Base-by-base conservation (phyloP, 441 rosid genomes). In the Metrosideros polymorpha region DNA sequence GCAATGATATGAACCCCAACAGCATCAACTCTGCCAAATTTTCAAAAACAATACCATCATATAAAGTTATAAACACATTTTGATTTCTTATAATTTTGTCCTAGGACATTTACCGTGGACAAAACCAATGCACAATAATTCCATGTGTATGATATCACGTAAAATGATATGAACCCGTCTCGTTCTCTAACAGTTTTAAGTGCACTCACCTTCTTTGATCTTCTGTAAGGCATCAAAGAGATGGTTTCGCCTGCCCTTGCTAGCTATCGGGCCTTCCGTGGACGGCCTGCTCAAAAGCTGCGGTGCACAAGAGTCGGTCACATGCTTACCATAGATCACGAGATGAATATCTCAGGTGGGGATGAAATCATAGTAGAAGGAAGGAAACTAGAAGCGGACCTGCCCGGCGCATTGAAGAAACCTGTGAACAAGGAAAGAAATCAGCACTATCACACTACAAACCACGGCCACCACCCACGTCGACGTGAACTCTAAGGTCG, bases 1-100 rank as follows among this genome's bases (percentile, higher is more conserved):
- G 87, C 91, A 94, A 88, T 14, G 98, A 94, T 84, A 95, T 95
- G 86, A 96, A 96, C 51, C 98, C 98, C 90, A 94, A 54, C 45
- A 94, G 90, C 98, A 94, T 94, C 88, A 95, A 89, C 88, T 93
- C 95, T 93, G 93, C 9, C 4, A 66, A 29, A 0, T 59, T 59
- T 86, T 84, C 24, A 6, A 29, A 30, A 59, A 15, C 71, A 59
- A 29, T 29, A 59, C 71, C 39, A 15, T 29, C 71, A 59, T 22
- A 59, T 59, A 29, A 59, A 29, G 71, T 59, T 59, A 59, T 29
- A 3, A 29, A 29, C 10, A 29, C 39, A 59, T 59, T 59, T 59
- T 59, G 22, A 59, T 59, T 59, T 59, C 71, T 6, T 59, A 0
- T 59, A 59, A 59, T 7, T 59, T 35, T 35, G 45, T 2, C 47